Base-by-base conservation (phyloP, 2,329 filamentous ascomycete genomes). In the Neophaeococcomyces mojaviensis region DNA sequence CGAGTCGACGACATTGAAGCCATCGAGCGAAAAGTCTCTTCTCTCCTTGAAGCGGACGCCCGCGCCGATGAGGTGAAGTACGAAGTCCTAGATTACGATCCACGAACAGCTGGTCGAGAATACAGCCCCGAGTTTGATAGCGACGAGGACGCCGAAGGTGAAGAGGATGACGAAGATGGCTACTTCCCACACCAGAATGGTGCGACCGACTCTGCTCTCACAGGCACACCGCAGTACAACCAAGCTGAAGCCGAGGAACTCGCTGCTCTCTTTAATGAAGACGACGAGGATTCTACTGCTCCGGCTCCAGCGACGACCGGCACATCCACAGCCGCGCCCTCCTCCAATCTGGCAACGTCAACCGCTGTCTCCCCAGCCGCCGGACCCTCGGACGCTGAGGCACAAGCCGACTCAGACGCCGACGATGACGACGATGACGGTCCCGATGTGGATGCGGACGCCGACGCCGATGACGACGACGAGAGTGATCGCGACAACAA, bases 1-100 rank as follows among this genome's bases (percentile, higher is more conserved):
- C 87, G 82, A 49, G 82, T 88, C 47, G 82, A 87, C 49, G 86
- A 89, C 53, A 89, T 92, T 51, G 84, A 90, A 61, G 83, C 87
- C 55, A 87, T 90, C 40, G 88, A 94, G 59, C 79, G 81, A 46
- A 79, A 86, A 55, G 86, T 94, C 28, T 80, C 88, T 52, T 76
- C 82, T 36, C 68, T 94, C 28, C 72, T 94, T 3, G 74, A 76
- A 36, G 79, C 81, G 33, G 88, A 95, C 57, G 73, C 75, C 43
- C 73, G 74, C 32, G 77, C 81, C 3, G 53, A 72, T 2, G 76
- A 76, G 18, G 78, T 81, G 12, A 73, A 70, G 42, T 84, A 78
- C 57, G 81, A 88, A 58, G 71, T 84, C 58, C 68, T 85, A 40
- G 79, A 84, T 49, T 64, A 63, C 28, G 59, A 68, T n/a, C 63